These are phyloP conservation scores for Boletus huronensis DNA, from an alignment of 768 basidiomycete species.

Conservation along the genomic window DNA sequence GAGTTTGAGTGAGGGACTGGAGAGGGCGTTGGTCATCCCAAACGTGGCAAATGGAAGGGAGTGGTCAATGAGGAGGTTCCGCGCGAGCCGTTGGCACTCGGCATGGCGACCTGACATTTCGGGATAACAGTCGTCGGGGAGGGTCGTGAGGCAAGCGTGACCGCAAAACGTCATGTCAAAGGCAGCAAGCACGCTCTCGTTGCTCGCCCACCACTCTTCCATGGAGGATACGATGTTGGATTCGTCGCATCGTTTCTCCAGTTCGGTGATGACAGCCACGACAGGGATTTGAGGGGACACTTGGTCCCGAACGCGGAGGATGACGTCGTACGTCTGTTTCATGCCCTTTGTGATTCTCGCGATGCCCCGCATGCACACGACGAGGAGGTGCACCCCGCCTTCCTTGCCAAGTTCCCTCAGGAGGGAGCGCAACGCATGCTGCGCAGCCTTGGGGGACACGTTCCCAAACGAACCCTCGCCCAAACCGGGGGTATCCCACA, in stretches of 20 bases:
- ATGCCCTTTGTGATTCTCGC: conserved; percentile 19
- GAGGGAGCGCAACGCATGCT: conserved; percentile 18
- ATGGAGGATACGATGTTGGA: conserved; percentile 16
- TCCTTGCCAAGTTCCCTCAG: conserved; percentile 18
- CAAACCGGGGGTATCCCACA: conserved; percentile 26
- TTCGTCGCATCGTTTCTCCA: conserved; percentile 20
- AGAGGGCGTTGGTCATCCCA: background rate
- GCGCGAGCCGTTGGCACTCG: conserved; percentile 18
- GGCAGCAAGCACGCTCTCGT: background rate
- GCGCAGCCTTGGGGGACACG: conserved; percentile 21
- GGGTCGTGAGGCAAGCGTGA: conserved; percentile 25
- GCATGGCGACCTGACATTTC: conserved; percentile 13
- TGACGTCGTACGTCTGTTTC: conserved; percentile 17
- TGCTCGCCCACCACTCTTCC: conserved; percentile 23
- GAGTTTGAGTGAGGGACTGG: conserved; percentile 16
- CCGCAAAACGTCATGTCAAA: conserved; percentile 16
- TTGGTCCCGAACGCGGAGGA: conserved; percentile 20
- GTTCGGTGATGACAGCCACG: conserved; percentile 25
- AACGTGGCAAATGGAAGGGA: conserved; percentile 14
- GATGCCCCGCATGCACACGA: conserved; percentile 25
- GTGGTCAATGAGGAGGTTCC: conserved; percentile 20
- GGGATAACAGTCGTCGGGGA: conserved; percentile 20
- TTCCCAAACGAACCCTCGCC: conserved; percentile 22
- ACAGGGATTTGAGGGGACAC: conserved; percentile 19
- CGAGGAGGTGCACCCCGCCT: conserved; percentile 24